Evolutionary conservation across 805 yeast genomes (phyloP).

Genomic region (Candida nitratophila): DNA sequence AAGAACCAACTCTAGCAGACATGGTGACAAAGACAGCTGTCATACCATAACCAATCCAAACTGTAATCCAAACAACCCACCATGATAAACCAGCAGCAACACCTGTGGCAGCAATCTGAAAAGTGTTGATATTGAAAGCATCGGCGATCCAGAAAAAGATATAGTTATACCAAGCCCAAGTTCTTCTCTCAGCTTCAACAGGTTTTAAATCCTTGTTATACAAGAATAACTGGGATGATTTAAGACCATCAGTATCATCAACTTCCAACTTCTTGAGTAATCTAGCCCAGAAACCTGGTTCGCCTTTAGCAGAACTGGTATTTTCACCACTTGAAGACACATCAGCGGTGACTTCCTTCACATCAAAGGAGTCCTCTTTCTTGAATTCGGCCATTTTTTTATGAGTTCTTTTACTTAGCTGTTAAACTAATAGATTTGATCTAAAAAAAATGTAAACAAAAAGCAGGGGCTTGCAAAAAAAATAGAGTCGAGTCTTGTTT

Average conservation of each 20-base stretch:
- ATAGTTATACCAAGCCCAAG: conserved; percentile 83
- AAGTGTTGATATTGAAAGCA: conserved; percentile 82
- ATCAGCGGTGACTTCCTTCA: not conserved
- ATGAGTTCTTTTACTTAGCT: not conserved
- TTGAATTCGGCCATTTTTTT: not conserved
- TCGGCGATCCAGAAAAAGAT: conserved; percentile 85
- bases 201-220: conserved; percentile 74
- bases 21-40: conserved; percentile 63
- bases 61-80: conserved; percentile 91
- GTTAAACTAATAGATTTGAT: too few species aligned
- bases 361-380: not conserved
- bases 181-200: conserved; percentile 63
- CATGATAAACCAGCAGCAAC: conserved; percentile 69
- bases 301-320: not conserved
- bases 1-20: conserved; percentile 74
- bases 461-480: too few species aligned
- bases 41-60: conserved; percentile 75
- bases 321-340: not conserved
- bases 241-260: conserved; percentile 27
- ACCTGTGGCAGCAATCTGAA: conserved; percentile 89
- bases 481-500: not conserved
- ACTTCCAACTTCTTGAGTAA: conserved; percentile 10
- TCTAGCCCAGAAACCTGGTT: not conserved
- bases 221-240: conserved; percentile 57
- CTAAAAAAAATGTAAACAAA: too few species aligned